phyloP scores from a whole-genome alignment of 2,329 filamentous ascomycete species.

The Claviceps pazoutovae region DNA sequence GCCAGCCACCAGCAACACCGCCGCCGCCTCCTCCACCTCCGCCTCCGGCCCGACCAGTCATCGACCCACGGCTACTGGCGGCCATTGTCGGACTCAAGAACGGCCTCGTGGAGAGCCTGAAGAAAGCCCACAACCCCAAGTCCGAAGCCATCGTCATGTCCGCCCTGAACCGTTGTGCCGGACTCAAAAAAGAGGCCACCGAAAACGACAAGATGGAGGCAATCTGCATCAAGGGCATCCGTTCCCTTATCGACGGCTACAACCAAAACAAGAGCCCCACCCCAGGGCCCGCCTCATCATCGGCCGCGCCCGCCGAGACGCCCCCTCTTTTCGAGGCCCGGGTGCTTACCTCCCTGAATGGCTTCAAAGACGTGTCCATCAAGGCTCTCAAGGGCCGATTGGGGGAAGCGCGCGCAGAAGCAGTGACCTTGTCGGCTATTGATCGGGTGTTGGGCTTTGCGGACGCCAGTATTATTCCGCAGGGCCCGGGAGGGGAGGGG shows the following conservation, averaged over 20 bases:
- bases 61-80: conserved; percentile 29
- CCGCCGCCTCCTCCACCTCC: conserved; percentile 6
- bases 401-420: conserved; percentile 29
- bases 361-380: conserved; percentile 32
- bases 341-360: conserved; percentile 26
- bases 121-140: conserved; percentile 26
- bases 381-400: conserved; percentile 26
- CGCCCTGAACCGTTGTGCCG: conserved; percentile 36
- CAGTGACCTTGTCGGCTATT: conserved; percentile 34
- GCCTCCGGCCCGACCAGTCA: conserved; percentile 21
- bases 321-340: conserved; percentile 23
- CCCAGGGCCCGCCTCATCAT: conserved; percentile 8
- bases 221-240: conserved; percentile 30
- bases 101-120: conserved; percentile 31
- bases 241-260: conserved; percentile 29
- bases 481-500: conserved; percentile 18
- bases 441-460: conserved; percentile 36
- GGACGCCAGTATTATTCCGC: conserved; percentile 26
- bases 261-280: conserved; percentile 21
- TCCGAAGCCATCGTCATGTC: conserved; percentile 37
- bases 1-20: conserved; percentile 14
- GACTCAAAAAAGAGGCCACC: conserved; percentile 30
- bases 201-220: conserved; percentile 32
- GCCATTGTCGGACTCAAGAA: conserved; percentile 33
- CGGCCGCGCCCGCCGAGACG: conserved; percentile 8